Evolutionary conservation across 352 stramenopile genomes (phyloP).

Genomic region (Pythium volutum): DNA sequence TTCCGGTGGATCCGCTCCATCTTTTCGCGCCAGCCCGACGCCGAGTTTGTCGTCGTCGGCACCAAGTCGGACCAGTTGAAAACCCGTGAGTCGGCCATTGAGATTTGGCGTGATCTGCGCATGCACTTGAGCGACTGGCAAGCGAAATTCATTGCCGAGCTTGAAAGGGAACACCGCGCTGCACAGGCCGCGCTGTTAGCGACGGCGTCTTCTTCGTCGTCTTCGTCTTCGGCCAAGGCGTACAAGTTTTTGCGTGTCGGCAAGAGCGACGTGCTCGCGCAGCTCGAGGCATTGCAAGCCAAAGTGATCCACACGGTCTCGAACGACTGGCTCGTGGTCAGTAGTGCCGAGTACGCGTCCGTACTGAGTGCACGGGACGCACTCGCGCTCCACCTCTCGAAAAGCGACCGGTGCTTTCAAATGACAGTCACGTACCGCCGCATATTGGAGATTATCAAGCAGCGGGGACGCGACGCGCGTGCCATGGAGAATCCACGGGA

Average conservation of each 20-base stretch:
- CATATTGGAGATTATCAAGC: constrained; percentile 8
- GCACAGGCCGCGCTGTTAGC: not conserved
- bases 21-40: constrained; percentile 13
- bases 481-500: constrained; percentile 2
- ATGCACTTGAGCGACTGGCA: constrained; percentile 15
- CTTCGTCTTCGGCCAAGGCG: not conserved
- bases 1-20: constrained; percentile 19
- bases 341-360: constrained; percentile 9
- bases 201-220: not conserved
- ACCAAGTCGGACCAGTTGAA: constrained; percentile 10
- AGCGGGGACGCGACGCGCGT: not conserved
- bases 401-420: constrained; percentile 14
- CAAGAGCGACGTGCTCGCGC: not conserved
- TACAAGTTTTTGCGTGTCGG: constrained; percentile 6
- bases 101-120: constrained; percentile 16
- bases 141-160: constrained; percentile 1
- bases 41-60: constrained; percentile 15
- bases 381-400: constrained; percentile 7
- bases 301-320: constrained; percentile 12
- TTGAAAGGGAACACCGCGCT: constrained; percentile 7
- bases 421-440: constrained; percentile 20
- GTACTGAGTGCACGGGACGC: constrained; percentile 5
- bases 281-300: constrained; percentile 3
- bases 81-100: not conserved
- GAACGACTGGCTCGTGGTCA: constrained; percentile 14